These are phyloP conservation scores for Candida quercuum DNA, from an alignment of 805 yeast species.

Conservation along the genomic window DNA sequence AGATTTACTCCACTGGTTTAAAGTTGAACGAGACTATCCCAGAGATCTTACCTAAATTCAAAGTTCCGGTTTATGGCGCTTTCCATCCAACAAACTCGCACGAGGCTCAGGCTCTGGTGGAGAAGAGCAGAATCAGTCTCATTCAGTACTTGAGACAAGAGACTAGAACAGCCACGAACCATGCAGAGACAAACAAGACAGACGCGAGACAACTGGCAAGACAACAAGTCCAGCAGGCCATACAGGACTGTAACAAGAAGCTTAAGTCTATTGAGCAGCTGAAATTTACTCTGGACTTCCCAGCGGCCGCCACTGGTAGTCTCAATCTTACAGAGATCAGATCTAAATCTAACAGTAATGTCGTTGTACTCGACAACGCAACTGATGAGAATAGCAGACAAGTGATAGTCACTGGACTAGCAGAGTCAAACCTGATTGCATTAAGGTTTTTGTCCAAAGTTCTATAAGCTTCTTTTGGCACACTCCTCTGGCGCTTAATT, in stretches of 20 bases:
- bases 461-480: too few relatives aligned
- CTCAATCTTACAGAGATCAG: background rate
- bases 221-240: background rate
- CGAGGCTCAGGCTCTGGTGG: background rate
- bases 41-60: background rate
- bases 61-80: background rate
- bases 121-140: background rate
- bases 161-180: background rate
- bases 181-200: background rate
- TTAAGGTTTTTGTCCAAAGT: conserved; percentile 5
- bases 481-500: too few relatives aligned
- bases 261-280: background rate
- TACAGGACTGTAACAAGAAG: background rate
- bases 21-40: background rate
- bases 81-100: background rate
- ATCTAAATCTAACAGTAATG: conserved; percentile 1
- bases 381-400: conserved; percentile 5
- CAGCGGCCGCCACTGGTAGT: background rate
- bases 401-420: conserved; percentile 11
- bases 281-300: background rate
- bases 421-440: conserved; percentile 14
- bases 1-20: background rate
- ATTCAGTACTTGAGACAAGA: background rate
- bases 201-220: background rate
- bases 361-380: background rate